Evolutionary conservation across 73 alveolate species (phyloP), one percentile per base, ranked within the genome.

Genomic region (Durusdinium trenchii): DNA sequence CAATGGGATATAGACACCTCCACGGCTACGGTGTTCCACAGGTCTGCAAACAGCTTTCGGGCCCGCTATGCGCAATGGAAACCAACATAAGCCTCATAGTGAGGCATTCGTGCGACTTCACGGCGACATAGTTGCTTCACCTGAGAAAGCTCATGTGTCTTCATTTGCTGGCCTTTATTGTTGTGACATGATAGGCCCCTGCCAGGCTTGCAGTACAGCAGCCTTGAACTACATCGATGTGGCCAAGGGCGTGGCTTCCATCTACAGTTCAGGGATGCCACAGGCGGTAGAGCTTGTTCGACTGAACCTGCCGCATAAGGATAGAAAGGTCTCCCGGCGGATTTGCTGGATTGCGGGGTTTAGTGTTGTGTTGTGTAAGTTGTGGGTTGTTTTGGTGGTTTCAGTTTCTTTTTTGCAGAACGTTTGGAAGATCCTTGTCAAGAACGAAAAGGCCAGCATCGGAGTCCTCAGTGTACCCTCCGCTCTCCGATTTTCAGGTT

Each of bases 181-280:
- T 23, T 5, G 40, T 38, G 35, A 57, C 12, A 16, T 73, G 84
- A 73, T 73, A 51, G 57, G 18, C 38, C 40, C 43, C 94, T n/a
- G 50, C 20, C 38, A 94, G 99, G 93, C 93, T 7, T 94, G 99
- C 94, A 94, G 71, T 67, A 94, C 99, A 7, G 99, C 99, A 28
- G 99, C 99, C 67, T n/a, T 94, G 99, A 94, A 94, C 83, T 94
- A 94, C 99, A 94, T 94, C 93, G 99, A 94, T 30, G 93, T 94
- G 36, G 99, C 99, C 82, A 94, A 94, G 84, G 93, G 83, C 36
- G 85, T 94, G 26, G 99, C 99, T 38, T 71, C 62, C 94, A 78
- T 94, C 50, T 94, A 75, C 57, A 73, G 95, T 62, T 50, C 99
- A 6, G 99, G 99, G 64, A 94, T 94, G 99, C 99, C 99, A 16